Evolutionary conservation across 192 early-diverging fungal genomes (phyloP).

Genomic region (Coemansia sp.): DNA sequence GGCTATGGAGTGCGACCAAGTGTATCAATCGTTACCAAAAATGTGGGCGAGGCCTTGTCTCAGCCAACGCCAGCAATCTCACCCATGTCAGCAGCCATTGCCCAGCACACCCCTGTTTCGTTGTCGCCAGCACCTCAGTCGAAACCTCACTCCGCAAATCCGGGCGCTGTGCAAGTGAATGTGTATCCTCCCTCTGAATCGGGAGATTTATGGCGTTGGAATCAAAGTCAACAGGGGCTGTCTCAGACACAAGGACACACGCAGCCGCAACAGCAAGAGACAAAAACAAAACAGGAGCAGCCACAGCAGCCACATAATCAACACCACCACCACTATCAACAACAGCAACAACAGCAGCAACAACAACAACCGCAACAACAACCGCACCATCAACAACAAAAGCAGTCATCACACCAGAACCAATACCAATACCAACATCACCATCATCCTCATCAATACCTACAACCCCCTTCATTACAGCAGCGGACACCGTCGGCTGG

Average conservation of each 20-base stretch:
- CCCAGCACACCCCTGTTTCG: slow-evolving; percentile 46
- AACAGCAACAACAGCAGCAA: slow-evolving; percentile 4
- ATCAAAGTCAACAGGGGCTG: slow-evolving; percentile 13
- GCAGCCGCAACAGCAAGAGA: slow-evolving; percentile 23
- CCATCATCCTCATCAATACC: slow-evolving; percentile 1
- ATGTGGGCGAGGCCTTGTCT: slow-evolving; percentile 18
- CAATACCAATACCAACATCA: neutral
- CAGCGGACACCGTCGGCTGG: neutral
- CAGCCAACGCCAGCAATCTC: slow-evolving; percentile 51
- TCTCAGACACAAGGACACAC: slow-evolving; percentile 6
- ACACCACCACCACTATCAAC: neutral
- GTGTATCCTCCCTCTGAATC: slow-evolving; percentile 47
- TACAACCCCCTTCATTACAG: slow-evolving; percentile 5
- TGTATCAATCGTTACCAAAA: slow-evolving; percentile 24
- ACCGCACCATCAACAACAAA: neutral
- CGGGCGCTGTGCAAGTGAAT: slow-evolving; percentile 40
- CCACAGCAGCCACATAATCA: slow-evolving; percentile 12
- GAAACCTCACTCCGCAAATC: slow-evolving; percentile 24
- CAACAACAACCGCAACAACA: neutral
- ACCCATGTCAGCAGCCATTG: slow-evolving; percentile 35
- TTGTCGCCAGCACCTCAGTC: slow-evolving; percentile 41
- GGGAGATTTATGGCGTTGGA: slow-evolving; percentile 39
- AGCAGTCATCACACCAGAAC: slow-evolving; percentile 6
- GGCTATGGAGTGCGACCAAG: slow-evolving; percentile 12
- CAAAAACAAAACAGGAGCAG: neutral